Evolutionary conservation across 257 asterid genomes (phyloP).

Genomic region (Solanum arcanum): DNA sequence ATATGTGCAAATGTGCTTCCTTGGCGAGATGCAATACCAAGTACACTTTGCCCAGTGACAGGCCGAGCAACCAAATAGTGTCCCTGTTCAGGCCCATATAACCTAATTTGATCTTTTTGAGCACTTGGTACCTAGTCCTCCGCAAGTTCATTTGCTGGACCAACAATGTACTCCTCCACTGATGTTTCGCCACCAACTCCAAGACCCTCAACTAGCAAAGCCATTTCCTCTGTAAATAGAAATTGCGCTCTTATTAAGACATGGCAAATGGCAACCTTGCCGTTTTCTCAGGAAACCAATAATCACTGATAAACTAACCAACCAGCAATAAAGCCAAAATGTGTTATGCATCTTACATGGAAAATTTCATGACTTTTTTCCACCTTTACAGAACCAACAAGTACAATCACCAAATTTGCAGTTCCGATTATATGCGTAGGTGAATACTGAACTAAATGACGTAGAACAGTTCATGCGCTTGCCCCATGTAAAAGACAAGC

Average conservation of each 20-base stretch:
- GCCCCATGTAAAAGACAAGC: neutral
- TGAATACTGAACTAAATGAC: neutral
- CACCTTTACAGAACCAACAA: neutral
- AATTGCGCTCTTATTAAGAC: neutral
- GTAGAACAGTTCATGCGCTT: neutral
- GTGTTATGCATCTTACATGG: neutral
- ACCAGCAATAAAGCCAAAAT: neutral
- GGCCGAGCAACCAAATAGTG: constrained; percentile 47
- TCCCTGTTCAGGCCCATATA: constrained; percentile 34
- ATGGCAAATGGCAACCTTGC: neutral
- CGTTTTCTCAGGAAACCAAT: neutral
- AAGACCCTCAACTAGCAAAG: constrained; percentile 66
- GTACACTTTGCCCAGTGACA: constrained; percentile 18
- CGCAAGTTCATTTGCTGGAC: constrained; percentile 26
- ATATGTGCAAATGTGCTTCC: constrained; percentile 28
- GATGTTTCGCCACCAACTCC: constrained; percentile 44
- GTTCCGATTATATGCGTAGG: neutral
- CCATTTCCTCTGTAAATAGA: constrained; percentile 51
- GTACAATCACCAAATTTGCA: neutral
- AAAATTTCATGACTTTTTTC: neutral
- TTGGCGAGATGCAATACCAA: constrained; percentile 25
- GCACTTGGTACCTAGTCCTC: constrained; percentile 24
- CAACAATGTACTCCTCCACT: constrained; percentile 47
- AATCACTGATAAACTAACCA: neutral
- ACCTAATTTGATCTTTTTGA: constrained; percentile 33